These are phyloP conservation scores for Trichoderma afroharzianum DNA, from an alignment of 2,329 filamentous ascomycete genomes.

Conservation along the genomic window DNA sequence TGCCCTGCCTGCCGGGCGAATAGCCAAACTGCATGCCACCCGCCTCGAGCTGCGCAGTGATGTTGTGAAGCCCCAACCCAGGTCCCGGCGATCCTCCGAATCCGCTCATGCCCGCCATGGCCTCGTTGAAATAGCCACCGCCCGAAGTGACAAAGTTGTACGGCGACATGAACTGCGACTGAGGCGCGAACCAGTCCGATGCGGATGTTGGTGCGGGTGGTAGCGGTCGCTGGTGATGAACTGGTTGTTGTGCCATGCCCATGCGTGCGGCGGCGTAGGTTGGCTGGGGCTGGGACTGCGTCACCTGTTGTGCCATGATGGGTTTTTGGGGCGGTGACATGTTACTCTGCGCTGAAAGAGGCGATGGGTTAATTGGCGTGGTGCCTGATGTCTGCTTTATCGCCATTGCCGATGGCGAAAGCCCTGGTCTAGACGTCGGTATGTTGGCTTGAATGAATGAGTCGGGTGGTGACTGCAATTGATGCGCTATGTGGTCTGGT, in stretches of 20 bases:
- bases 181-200: constrained; percentile 53
- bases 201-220: constrained; percentile 39
- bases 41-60: constrained; percentile 25
- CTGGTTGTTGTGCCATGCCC: constrained; percentile 26
- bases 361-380: constrained; percentile 28
- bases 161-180: constrained; percentile 51
- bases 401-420: constrained; percentile 39
- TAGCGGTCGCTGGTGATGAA: constrained; percentile 40
- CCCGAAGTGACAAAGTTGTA: constrained; percentile 45
- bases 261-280: constrained; percentile 41
- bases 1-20: constrained; percentile 57
- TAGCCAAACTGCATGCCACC: constrained; percentile 30
- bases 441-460: constrained; percentile 34
- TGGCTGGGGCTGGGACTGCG: constrained; percentile 14
- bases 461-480: constrained; percentile 44
- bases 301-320: constrained; percentile 16
- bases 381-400: constrained; percentile 30
- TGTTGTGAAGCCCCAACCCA: constrained; percentile 33
- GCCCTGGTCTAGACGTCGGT: constrained; percentile 29
- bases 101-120: constrained; percentile 26
- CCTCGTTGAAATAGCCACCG: constrained; percentile 41
- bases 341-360: constrained; percentile 27
- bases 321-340: constrained; percentile 33
- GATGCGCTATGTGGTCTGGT: constrained; percentile 31
- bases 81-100: constrained; percentile 29